These are phyloP conservation scores for Agrostemma githago DNA, from an alignment of 148 eudicot species.

Conservation along the genomic window DNA sequence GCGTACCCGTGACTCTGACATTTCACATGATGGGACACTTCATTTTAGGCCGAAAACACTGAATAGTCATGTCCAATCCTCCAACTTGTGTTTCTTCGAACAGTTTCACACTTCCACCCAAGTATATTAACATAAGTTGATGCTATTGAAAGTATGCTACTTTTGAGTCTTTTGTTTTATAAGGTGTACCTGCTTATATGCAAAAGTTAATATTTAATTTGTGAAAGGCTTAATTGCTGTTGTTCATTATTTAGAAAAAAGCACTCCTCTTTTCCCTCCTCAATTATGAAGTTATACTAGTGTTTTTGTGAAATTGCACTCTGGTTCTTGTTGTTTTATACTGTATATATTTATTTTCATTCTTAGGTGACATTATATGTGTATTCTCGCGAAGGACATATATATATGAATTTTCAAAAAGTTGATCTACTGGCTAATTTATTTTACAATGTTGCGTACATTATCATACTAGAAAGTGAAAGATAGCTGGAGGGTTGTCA, in stretches of 20 bases:
- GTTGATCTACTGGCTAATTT: neutral
- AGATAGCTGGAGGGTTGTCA: slow-evolving; percentile 98
- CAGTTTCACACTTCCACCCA: too few species aligned
- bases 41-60: too few species aligned
- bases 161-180: neutral
- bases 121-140: too few species aligned
- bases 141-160: too few species aligned
- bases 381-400: neutral
- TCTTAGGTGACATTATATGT: neutral
- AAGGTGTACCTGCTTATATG: neutral
- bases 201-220: neutral
- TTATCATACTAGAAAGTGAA: slow-evolving; percentile 64
- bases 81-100: too few species aligned
- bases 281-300: too few species aligned
- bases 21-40: too few species aligned
- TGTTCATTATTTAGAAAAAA: neutral
- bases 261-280: too few species aligned
- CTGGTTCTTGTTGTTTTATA: too few species aligned
- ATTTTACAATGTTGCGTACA: slow-evolving; percentile 10
- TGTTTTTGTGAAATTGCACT: too few species aligned
- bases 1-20: too few species aligned
- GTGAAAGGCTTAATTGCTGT: neutral
- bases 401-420: neutral
- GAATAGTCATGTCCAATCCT: too few species aligned
- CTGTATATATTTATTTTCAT: neutral